Evolutionary conservation across 352 stramenopile genomes (phyloP).

Genomic region (Phytophthora megakarya): DNA sequence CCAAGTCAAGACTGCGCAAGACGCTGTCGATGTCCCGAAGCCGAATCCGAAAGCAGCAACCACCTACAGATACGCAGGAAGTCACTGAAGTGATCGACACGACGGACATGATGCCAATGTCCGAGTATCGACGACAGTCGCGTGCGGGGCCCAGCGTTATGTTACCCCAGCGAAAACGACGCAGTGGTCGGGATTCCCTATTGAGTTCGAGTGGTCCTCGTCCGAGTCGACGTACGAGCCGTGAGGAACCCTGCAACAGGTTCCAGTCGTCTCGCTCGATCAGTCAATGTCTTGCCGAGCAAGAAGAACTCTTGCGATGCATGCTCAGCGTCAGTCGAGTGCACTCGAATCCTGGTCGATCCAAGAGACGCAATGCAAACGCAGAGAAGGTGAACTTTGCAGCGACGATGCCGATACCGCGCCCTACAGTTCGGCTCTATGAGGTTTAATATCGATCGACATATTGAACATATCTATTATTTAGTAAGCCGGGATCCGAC

Average conservation of each 20-base stretch:
- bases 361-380: slow-evolving; percentile 10
- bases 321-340: slow-evolving; percentile 41
- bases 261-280: slow-evolving; percentile 41
- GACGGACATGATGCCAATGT: slow-evolving; percentile 48
- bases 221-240: slow-evolving; percentile 17
- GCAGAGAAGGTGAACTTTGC: slow-evolving; percentile 26
- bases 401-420: slow-evolving; percentile 29
- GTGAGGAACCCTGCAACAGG: slow-evolving; percentile 20
- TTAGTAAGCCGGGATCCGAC: slow-evolving; percentile 6
- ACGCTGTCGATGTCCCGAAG: slow-evolving; percentile 31
- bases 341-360: slow-evolving; percentile 24
- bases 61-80: slow-evolving; percentile 21
- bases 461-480: slow-evolving; percentile 19
- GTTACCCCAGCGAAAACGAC: slow-evolving; percentile 22
- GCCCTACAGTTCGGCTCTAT: slow-evolving; percentile 28
- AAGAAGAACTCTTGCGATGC: slow-evolving; percentile 45
- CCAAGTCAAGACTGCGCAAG: slow-evolving; percentile 29
- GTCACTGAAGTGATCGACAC: slow-evolving; percentile 59
- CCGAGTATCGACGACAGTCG: slow-evolving; percentile 25
- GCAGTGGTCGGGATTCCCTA: slow-evolving; percentile 18
- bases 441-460: slow-evolving; percentile 20
- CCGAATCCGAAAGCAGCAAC: slow-evolving; percentile 22
- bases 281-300: slow-evolving; percentile 47
- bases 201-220: slow-evolving; percentile 24
- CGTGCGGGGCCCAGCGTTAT: slow-evolving; percentile 1